Base-by-base conservation (phyloP, 345 rosid species). In the Bruguiera sexangula region DNA sequence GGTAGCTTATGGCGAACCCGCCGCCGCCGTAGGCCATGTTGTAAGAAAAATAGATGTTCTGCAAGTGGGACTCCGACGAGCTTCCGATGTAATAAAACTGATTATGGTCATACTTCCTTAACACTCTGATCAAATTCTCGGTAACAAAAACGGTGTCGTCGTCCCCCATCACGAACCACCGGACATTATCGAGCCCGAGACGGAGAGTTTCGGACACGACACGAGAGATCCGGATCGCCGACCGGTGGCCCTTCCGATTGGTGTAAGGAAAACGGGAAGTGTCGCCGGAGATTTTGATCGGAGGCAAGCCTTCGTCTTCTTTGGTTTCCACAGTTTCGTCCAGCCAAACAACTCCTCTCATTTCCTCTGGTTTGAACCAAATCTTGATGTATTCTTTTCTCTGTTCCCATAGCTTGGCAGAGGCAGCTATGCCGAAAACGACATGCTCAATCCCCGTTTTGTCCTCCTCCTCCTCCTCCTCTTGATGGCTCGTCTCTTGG, bases 21-120 rank as follows among this genome's bases (percentile, higher is more conserved):
- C 99, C 99, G 16, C 99, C 99, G 57, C 99, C 99, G 60, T 95
- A 95, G 18, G 99, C 99, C 99, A 95, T 95, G 16, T 97, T 96
- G 63, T 95, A 95, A 16, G 99, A 95, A 73, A 95, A 95, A 68
- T 71, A 84, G 6, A 95, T 95, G 77, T 95, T 95, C 81, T 95
- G 99, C 66, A 95, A 72, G 80, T 95, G 99, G 51, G 94, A 87
- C 76, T 95, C 99, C 74, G 99, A 95, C 63, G 82, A 82, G 85
- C 99, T 92, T 63, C 99, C 99, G 31, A 95, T 90, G 79, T 95
- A 95, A 79, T 92, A 95, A 74, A 62, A 86, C 87, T 90, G 90
- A 0, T 82, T 84, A 51, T 95, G 97, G 63, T 95, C 99, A 63
- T 92, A 95, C 63, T 87, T 92, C 55, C 86, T 82, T 77, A 95